Percentiles rank a stretch among this genome's conserved stretches.
These are phyloP conservation scores for Penicillium lagena DNA, from an alignment of 495 filamentous ascomycete species.

Conservation along the genomic window DNA sequence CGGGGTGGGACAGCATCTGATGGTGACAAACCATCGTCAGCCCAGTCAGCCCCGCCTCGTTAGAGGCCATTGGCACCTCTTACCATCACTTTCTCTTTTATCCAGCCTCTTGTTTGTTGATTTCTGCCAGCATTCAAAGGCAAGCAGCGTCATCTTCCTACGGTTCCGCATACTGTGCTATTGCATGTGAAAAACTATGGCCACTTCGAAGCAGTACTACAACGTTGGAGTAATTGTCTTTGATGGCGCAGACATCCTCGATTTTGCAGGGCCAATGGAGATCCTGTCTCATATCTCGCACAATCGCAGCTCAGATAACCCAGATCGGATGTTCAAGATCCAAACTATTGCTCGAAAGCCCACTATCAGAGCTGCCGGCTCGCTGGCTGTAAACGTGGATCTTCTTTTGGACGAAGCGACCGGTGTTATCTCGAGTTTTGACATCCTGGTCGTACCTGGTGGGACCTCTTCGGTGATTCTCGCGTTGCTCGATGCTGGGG, in stretches of 20 bases:
- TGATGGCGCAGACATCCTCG: slow-evolving; percentile 47
- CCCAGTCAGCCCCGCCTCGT: not conserved
- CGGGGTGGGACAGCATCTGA: not conserved
- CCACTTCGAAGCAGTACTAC: slow-evolving; percentile 13
- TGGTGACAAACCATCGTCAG: not conserved
- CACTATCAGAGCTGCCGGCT: slow-evolving; percentile 17
- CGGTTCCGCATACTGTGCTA: too few species aligned
- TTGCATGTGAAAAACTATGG: slow-evolving; percentile 1
- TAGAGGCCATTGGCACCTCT: too few species aligned
- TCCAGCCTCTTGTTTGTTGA: too few species aligned
- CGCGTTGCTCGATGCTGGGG: slow-evolving; percentile 13
- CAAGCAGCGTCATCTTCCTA: too few species aligned
- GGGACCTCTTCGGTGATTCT: slow-evolving; percentile 13
- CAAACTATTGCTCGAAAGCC: slow-evolving; percentile 28
- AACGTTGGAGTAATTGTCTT: slow-evolving; percentile 36
- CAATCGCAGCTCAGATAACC: slow-evolving; percentile 19
- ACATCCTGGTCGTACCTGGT: slow-evolving; percentile 65
- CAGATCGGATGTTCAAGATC: slow-evolving; percentile 23
- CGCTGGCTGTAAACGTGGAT: slow-evolving; percentile 20
- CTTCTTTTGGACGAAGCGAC: slow-evolving; percentile 49
- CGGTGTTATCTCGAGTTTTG: slow-evolving; percentile 58
- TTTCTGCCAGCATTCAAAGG: too few species aligned
- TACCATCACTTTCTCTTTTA: too few species aligned
- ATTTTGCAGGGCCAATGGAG: slow-evolving; percentile 64
- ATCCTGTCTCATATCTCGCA: slow-evolving; percentile 32